Evolutionary conservation across 371 early-diverging fungal species (phyloP).

Genomic region (Mortierella polycephala): DNA sequence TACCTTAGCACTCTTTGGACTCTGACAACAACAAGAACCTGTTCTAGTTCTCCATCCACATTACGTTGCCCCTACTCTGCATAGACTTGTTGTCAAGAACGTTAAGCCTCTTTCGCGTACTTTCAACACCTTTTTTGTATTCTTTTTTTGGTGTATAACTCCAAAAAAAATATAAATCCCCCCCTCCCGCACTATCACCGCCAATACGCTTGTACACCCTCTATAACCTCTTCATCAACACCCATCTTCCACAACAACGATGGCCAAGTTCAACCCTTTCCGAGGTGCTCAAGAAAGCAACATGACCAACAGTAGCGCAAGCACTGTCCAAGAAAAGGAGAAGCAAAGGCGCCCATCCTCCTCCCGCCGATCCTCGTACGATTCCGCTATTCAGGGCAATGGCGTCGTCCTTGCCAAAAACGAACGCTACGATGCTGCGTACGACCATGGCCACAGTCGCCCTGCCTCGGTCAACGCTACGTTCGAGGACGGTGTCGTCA

Average conservation of each 20-base stretch:
- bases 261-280: slow-evolving; percentile 32
- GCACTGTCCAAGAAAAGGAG: slow-evolving; percentile 26
- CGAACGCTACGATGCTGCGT: slow-evolving; percentile 33
- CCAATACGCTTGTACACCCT: not conserved
- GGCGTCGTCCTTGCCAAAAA: slow-evolving; percentile 53
- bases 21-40: not conserved
- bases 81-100: slow-evolving; percentile 47
- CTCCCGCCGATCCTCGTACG: slow-evolving; percentile 46
- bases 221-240: not conserved
- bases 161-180: slow-evolving; percentile 25
- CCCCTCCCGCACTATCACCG: not conserved
- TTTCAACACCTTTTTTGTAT: slow-evolving; percentile 21
- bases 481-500: slow-evolving; percentile 43
- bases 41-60: not conserved
- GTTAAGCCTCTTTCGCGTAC: not conserved
- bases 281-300: not conserved
- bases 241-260: not conserved
- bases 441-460: slow-evolving; percentile 32
- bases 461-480: slow-evolving; percentile 49
- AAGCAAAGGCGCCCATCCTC: slow-evolving; percentile 33
- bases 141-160: slow-evolving; percentile 25
- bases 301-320: slow-evolving; percentile 21
- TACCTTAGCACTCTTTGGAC: not conserved
- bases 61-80: slow-evolving; percentile 7
- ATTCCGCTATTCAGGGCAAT: slow-evolving; percentile 44